Base-by-base conservation (phyloP, 352 stramenopile genomes). In the Globisporangium uncinulatum region DNA sequence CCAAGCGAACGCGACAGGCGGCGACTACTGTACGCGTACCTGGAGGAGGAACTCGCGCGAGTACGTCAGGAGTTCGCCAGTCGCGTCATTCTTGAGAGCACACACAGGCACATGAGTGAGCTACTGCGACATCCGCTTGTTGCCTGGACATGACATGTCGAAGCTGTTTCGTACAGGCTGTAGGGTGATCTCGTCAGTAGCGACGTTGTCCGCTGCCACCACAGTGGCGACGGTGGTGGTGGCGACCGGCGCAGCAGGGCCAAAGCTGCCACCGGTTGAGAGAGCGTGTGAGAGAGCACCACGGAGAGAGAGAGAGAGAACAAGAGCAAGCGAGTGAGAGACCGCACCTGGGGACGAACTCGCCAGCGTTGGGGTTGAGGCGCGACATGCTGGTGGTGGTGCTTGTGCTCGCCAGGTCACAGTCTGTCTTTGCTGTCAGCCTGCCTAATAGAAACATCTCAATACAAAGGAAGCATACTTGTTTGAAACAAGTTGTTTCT, bases 351-450 rank as follows among this genome's bases (percentile, higher is more conserved):
- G 83, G 83, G 52, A 90, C 79, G 61, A 84, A 92, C 62, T 84
- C 83, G 73, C 80, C 79, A n/a, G 83, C 83, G 65, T 92, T 88
- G 54, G 83, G 83, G 62, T 92, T 92, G 56, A 92, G 76, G 47
- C 64, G 67, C 41, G 72, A 76, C 66, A 78, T 78, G n/a, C 17
- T 47, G 39, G 39, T 45, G 39, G 24, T 29, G 24, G 24, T 29
- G 24, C 24, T 29, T 29, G 24, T 29, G 24, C 24, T 29, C 24
- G 4, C 24, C 24, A 29, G 24, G 24, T 4, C 24, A 29, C 24
- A 29, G 24, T 29, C 24, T 29, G 24, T 29, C 24, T 29, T 29
- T 29, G 24, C 24, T 29, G 24, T 29, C 24, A 29, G 4, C 24
- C 24, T 29, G 24, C 24, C 24, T 29, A 29, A 29, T 29, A 29